Base-by-base conservation (phyloP, 441 rosid genomes). In the Bocquillonia castaneifolia region DNA sequence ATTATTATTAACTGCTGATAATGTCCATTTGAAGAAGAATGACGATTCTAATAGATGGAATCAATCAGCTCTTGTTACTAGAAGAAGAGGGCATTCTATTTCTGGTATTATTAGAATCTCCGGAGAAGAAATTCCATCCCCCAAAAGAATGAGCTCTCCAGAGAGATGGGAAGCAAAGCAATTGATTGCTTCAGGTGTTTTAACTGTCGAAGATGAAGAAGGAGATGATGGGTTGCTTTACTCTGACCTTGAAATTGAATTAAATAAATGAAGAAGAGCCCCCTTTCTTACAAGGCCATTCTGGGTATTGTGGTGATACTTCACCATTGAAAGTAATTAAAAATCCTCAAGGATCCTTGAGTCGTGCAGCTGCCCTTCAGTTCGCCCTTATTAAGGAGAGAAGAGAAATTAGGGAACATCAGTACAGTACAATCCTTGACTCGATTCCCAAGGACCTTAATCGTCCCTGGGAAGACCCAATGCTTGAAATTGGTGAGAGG, bases 401-500 rank as follows among this genome's bases (percentile, higher is more conserved):
- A 56, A 83, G 88, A 78, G 91, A 91, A 76, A 82, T 85, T 48
- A 67, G 85, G 68, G 95, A 85, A 66, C 90, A 91, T 67, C 88
- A 86, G 74, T 86, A 82, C 70, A 78, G 86, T 73, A 86, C 86
- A 4, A 84, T 87, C 89, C 83, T 89, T 40, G 91, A 87, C 74
- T 86, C 83, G 5, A 86, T 87, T 18, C 96, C 91, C 6, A 89
- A 89, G 79, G 96, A 86, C 86, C 84, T 87, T 72, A 87, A 89
- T 84, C 88, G 96, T 69, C 86, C 92, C 23, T 89, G 96, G 96
- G 90, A 89, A 78, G 93, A 87, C 42, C 93, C 93, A 45, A 87
- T 87, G 85, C 93, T 93, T 0, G 90, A 87, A 82, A 84, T 82
- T 22, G 88, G 96, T 36, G 96, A 84, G 73, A 86, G 93, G 59